Evolutionary conservation across 208 protist species (phyloP), one percentile per base, ranked within the genome.

Genomic region (Wallacemonas collosoma): DNA sequence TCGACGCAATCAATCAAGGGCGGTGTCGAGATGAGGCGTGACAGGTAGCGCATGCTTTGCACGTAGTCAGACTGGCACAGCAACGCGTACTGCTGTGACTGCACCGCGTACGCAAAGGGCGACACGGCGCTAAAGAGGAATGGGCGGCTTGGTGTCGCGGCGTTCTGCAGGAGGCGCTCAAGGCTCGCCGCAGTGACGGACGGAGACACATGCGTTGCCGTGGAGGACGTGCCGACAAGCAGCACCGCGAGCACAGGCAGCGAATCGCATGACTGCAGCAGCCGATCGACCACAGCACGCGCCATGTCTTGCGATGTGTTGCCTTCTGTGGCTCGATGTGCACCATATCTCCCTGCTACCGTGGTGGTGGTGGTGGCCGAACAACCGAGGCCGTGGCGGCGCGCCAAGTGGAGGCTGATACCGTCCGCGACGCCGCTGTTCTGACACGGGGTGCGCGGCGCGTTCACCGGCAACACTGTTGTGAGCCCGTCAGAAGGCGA

Each of bases 41-140:
- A 44, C 12, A 62, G 56, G 56, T 62, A 62, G 5, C 36, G 56
- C 56, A 62, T 62, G 56, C 56, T 62, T 15, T 62, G 56, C 38
- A 38, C 17, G 38, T 62, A 62, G 56, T 41, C 56, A 38, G 56
- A 62, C 36, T 38, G 56, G 7, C 36, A 44, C 56, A n/a, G 43
- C 36, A 44, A 62, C 35, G 56, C 9, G 36, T 15, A 40, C 56
- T 40, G 56, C 15, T 44, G 56, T 0, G 56, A 62, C 6, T 62
- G 56, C 56, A 62, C 36, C 36, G 6, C 56, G 56, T 62, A 62
- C 4, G 17, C 26, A 38, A 62, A 62, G 8, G 56, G 56, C 5
- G 56, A 62, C 36, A 43, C 3, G 5, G 56, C 15, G 36, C 38
- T 38, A 40, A 62, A 62, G 38, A 62, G 8, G 43, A 44, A 62